Evolutionary conservation across 2,329 filamentous ascomycete species (phyloP).

Genomic region (Rachicladosporium sp.): DNA sequence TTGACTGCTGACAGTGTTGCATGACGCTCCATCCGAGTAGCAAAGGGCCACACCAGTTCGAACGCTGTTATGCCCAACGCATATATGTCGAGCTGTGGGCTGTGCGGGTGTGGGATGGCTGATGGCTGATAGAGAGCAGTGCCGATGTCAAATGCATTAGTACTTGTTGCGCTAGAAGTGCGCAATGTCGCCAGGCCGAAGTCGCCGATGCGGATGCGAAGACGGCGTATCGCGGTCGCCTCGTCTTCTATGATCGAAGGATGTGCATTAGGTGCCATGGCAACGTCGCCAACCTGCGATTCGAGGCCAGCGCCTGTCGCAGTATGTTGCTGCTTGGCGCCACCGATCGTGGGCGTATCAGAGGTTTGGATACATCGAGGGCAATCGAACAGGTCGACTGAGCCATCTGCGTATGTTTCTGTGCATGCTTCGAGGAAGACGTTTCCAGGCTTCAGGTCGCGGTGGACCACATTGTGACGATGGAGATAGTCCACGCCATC

Average conservation of each 20-base stretch:
- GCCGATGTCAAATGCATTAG: background rate
- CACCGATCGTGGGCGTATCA: no score
- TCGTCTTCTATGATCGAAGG: background rate
- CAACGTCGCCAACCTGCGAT: background rate
- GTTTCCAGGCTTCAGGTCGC: conserved; percentile 57
- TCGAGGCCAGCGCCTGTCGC: no score
- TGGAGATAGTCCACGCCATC: conserved; percentile 56
- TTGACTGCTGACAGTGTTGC: conserved; percentile 24
- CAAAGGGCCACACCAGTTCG: conserved; percentile 46
- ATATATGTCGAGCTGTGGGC: conserved; percentile 49
- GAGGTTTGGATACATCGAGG: conserved; percentile 26
- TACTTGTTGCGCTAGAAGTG: conserved; percentile 31
- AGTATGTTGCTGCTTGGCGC: background rate
- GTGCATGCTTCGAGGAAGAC: conserved; percentile 47
- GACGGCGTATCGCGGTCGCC: conserved; percentile 9
- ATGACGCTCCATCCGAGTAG: conserved; percentile 28
- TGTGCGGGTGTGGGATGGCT: conserved; percentile 52
- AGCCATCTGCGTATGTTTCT: conserved; percentile 22
- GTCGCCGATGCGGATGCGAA: conserved; percentile 49
- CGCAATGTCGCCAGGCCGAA: conserved; percentile 48
- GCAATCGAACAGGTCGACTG: conserved; percentile 36
- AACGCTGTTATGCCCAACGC: conserved; percentile 51
- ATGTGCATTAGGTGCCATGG: background rate
- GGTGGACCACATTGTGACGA: conserved; percentile 47
- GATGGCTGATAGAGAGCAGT: conserved; percentile 16